A percentile compares a stretch with the other conserved stretches of the same genome.
Evolutionary conservation across 208 protist species (phyloP).

Genomic region (Wallacemonas collosoma): DNA sequence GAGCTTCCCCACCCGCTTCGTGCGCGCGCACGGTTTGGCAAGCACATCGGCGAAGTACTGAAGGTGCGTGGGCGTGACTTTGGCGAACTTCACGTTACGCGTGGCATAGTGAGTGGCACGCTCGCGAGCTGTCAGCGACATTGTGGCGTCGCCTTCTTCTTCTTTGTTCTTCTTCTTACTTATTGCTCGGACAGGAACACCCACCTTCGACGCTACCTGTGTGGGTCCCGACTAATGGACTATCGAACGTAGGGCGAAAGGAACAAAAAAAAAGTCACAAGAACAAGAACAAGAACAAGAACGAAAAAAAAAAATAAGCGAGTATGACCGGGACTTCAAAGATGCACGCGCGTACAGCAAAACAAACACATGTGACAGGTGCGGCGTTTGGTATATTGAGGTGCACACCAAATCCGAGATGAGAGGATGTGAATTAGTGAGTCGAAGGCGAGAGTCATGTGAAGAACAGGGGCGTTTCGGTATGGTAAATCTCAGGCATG

Average conservation of each 20-base stretch:
- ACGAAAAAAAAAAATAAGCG: neutral
- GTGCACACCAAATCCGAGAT: too few relatives aligned
- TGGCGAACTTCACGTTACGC: slow-evolving; percentile 52
- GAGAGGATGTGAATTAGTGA: too few relatives aligned
- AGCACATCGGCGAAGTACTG: slow-evolving; percentile 57
- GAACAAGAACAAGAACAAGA: neutral
- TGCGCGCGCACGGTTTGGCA: slow-evolving; percentile 40
- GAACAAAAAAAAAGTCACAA: slow-evolving; percentile 15
- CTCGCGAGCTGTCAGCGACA: slow-evolving; percentile 39
- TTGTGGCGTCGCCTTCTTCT: neutral
- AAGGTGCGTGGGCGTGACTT: slow-evolving; percentile 46
- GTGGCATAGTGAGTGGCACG: slow-evolving; percentile 67
- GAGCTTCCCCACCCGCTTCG: slow-evolving; percentile 50
- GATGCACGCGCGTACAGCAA: too few relatives aligned
- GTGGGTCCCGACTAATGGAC: too few relatives aligned
- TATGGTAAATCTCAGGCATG: too few relatives aligned
- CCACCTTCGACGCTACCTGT: too few relatives aligned
- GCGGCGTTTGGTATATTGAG: too few relatives aligned
- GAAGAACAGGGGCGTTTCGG: too few relatives aligned
- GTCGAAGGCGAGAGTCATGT: too few relatives aligned
- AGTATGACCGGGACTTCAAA: neutral
- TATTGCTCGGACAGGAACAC: too few relatives aligned
- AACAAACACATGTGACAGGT: too few relatives aligned
- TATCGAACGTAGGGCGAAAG: neutral
- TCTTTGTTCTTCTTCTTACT: too few relatives aligned